Evolutionary conservation across 768 basidiomycete species (phyloP).

Genomic region (Galerina sulciceps): DNA sequence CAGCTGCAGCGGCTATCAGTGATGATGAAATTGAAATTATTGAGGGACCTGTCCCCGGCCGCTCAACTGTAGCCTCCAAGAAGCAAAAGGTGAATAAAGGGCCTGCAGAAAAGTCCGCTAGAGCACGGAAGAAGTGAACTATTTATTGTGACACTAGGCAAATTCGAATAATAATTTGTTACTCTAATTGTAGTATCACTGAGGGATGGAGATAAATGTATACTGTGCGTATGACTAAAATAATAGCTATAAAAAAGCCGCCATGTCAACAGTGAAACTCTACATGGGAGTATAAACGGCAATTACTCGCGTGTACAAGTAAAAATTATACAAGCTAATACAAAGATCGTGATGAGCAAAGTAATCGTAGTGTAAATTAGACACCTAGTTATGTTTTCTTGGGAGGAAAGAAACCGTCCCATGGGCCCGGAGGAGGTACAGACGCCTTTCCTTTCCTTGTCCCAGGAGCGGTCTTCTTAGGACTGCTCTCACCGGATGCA

Average conservation of each 20-base stretch:
- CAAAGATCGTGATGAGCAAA: too few relatives aligned
- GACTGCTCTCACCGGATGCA: slow-evolving; percentile 51
- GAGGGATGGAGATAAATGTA: background rate
- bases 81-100: slow-evolving; percentile 39
- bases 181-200: slow-evolving; percentile 4
- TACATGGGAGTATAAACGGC: too few relatives aligned
- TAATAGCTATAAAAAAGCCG: too few relatives aligned
- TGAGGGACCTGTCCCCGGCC: slow-evolving; percentile 43
- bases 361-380: too few relatives aligned
- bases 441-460: slow-evolving; percentile 26
- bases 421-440: slow-evolving; percentile 30
- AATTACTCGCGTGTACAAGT: background rate
- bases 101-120: slow-evolving; percentile 35
- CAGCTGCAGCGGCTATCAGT: slow-evolving; percentile 43
- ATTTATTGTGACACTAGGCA: background rate
- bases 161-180: background rate
- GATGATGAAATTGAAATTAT: slow-evolving; percentile 63
- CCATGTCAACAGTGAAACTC: too few relatives aligned
- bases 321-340: slow-evolving; percentile 1
- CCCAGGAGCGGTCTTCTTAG: slow-evolving; percentile 31
- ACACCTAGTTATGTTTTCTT: slow-evolving; percentile 12
- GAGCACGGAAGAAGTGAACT: slow-evolving; percentile 45
- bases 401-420: slow-evolving; percentile 52
- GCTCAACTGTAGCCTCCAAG: slow-evolving; percentile 24
- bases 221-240: too few relatives aligned